Evolutionary conservation across 352 stramenopile species (phyloP).

Genomic region (Phytopythium oedochilum): DNA sequence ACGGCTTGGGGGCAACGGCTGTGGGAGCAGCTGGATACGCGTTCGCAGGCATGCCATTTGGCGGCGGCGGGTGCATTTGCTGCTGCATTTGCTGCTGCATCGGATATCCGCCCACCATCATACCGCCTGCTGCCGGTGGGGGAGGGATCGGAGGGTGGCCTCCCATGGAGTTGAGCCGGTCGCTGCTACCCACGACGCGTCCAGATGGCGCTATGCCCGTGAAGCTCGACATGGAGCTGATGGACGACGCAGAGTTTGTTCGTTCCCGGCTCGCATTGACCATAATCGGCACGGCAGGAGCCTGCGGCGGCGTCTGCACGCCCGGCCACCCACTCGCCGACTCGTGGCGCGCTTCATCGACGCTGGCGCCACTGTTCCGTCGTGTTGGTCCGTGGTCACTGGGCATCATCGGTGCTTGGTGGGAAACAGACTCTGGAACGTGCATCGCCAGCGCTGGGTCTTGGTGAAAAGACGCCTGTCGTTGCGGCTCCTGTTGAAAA

Average conservation of each 20-base stretch:
- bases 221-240: constrained; percentile 40
- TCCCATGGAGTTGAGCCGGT: constrained; percentile 10
- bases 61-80: constrained; percentile 1
- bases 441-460: background rate
- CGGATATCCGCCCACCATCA: constrained; percentile 11
- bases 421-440: background rate
- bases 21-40: background rate
- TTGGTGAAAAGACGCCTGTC: constrained; percentile 17
- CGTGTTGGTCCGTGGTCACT: background rate
- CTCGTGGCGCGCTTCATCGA: constrained; percentile 3
- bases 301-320: background rate
- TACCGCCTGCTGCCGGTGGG: constrained; percentile 8
- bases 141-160: constrained; percentile 2
- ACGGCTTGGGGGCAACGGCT: constrained; percentile 22
- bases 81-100: background rate
- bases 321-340: constrained; percentile 1
- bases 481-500: constrained; percentile 8
- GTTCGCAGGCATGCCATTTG: constrained; percentile 1
- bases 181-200: constrained; percentile 18
- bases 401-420: background rate
- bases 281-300: background rate
- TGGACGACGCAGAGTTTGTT: constrained; percentile 33
- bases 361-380: constrained; percentile 1
- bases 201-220: constrained; percentile 16
- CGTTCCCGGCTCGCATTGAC: constrained; percentile 14